These are phyloP conservation scores for Kazachstania sp. DNA, from an alignment of 1,139 yeast species.

Conservation along the genomic window DNA sequence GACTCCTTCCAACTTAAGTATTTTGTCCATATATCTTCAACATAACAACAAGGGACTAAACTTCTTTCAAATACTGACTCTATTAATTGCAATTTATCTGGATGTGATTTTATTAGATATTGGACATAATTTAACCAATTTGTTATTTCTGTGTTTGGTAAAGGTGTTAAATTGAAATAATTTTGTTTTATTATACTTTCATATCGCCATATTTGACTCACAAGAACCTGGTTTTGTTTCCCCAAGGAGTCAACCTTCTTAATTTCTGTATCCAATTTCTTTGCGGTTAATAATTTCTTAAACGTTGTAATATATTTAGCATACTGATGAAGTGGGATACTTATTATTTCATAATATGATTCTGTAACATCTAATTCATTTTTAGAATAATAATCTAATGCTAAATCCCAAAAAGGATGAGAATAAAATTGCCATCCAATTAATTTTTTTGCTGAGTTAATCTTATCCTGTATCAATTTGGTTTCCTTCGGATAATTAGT, in stretches of 20 bases:
- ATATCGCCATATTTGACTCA: conserved; percentile 51
- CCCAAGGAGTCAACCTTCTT: conserved; percentile 33
- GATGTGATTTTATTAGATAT: conserved; percentile 30
- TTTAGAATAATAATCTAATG: conserved; percentile 41
- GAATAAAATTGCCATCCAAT: conserved; percentile 54
- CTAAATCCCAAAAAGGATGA: conserved; percentile 59
- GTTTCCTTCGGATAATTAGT: conserved; percentile 32
- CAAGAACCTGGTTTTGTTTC: conserved; percentile 40
- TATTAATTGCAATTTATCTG: conserved; percentile 15
- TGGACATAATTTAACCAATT: conserved; percentile 49
- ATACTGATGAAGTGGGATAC: conserved; percentile 61
- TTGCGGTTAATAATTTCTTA: conserved; percentile 34
- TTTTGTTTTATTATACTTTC: conserved; percentile 45
- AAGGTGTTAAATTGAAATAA: conserved; percentile 37
- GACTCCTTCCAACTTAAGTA: conserved; percentile 41
- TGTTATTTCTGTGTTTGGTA: conserved; percentile 33
- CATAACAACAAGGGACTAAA: conserved; percentile 48
- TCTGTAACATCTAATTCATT: conserved; percentile 29
- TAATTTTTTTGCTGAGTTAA: conserved; percentile 34
- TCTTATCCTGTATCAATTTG: conserved; percentile 34
- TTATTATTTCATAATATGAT: conserved; percentile 39
- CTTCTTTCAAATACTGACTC: conserved; percentile 50
- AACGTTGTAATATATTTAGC: conserved; percentile 53
- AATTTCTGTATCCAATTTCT: conserved; percentile 4
- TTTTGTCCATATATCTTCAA: conserved; percentile 48